Percentiles rank a stretch among this genome's conserved stretches.
Evolutionary conservation across 2,329 filamentous ascomycete species (phyloP).

Genomic region (Thelonectria discophora): DNA sequence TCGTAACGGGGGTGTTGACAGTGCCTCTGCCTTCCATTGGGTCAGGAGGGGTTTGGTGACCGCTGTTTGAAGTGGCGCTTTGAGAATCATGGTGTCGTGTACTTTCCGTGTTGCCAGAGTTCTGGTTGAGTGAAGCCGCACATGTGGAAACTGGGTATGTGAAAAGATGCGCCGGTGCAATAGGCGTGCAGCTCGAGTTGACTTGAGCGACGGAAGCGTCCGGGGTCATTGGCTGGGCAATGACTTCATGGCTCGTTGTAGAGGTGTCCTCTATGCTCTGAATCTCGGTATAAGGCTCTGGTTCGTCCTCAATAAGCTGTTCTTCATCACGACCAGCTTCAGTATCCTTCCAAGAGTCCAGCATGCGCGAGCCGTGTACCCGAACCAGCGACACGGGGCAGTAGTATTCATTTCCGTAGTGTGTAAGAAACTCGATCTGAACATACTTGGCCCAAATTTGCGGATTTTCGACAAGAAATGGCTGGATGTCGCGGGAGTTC

Average conservation of each 20-base stretch:
- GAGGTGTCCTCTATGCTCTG: slow-evolving; percentile 20
- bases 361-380: slow-evolving; percentile 95
- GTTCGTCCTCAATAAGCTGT: slow-evolving; percentile 47
- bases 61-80: slow-evolving; percentile 12
- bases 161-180: slow-evolving; percentile 8
- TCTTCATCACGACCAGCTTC: slow-evolving; percentile 74
- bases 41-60: slow-evolving; percentile 14
- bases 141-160: slow-evolving; percentile 18
- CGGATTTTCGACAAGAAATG: slow-evolving; percentile 92
- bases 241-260: slow-evolving; percentile 7
- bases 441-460: slow-evolving; percentile 96
- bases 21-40: slow-evolving; percentile 24
- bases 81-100: slow-evolving; percentile 6
- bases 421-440: slow-evolving; percentile 87
- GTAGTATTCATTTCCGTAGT: slow-evolving; percentile 97
- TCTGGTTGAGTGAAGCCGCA: slow-evolving; percentile 18
- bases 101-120: not conserved
- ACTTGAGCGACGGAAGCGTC: not conserved
- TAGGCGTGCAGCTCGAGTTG: not conserved
- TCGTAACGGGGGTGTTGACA: slow-evolving; percentile 20
- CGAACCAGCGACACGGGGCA: slow-evolving; percentile 91
- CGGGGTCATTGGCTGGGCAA: not conserved
- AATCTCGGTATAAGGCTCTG: slow-evolving; percentile 21
- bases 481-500: slow-evolving; percentile 92
- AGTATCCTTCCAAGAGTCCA: slow-evolving; percentile 90